phyloP scores from a whole-genome alignment of 2,329 filamentous ascomycete genomes.

The Fusarium coicis region DNA sequence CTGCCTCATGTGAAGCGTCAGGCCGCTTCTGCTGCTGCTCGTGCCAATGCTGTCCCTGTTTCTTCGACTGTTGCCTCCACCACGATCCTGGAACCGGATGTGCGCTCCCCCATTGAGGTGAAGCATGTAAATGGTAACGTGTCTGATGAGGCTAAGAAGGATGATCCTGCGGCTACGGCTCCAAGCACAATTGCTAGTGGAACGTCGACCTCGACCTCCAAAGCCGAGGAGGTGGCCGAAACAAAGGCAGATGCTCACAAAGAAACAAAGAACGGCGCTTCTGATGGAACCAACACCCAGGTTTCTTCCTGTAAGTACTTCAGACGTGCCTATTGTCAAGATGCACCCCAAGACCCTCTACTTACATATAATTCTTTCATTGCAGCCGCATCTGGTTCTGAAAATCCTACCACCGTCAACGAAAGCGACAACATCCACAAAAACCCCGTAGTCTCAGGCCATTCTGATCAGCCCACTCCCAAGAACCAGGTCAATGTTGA shows the following conservation, averaged over 20 bases:
- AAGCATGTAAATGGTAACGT: slow-evolving; percentile 38
- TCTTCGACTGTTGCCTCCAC: slow-evolving; percentile 18
- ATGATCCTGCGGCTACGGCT: slow-evolving; percentile 1
- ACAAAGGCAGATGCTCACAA: slow-evolving; percentile 21
- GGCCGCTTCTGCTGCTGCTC: slow-evolving; percentile 48
- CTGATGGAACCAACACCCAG: slow-evolving; percentile 16
- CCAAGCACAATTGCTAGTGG: slow-evolving; percentile 20
- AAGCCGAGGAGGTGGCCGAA: slow-evolving; percentile 18
- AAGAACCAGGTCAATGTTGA: slow-evolving; percentile 18
- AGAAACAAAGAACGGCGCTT: slow-evolving; percentile 20
- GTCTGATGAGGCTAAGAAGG: slow-evolving; percentile 12
- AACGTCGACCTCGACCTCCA: slow-evolving; percentile 19
- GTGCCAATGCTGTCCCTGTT: slow-evolving; percentile 36
- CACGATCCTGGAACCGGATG: slow-evolving; percentile 15
- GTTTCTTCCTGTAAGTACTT: slow-evolving; percentile 39
- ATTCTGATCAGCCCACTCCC: slow-evolving; percentile 40
- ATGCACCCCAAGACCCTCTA: neutral
- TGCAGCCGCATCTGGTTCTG: slow-evolving; percentile 28
- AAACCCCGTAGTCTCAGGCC: slow-evolving; percentile 23
- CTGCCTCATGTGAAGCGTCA: slow-evolving; percentile 54
- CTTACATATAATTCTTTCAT: slow-evolving; percentile 25
- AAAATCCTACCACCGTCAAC: slow-evolving; percentile 26
- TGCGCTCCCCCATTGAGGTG: slow-evolving; percentile 18
- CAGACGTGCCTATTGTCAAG: neutral
- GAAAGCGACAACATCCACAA: slow-evolving; percentile 30